phyloP scores from a whole-genome alignment of 345 rosid genomes.

The Angophora floribunda region DNA sequence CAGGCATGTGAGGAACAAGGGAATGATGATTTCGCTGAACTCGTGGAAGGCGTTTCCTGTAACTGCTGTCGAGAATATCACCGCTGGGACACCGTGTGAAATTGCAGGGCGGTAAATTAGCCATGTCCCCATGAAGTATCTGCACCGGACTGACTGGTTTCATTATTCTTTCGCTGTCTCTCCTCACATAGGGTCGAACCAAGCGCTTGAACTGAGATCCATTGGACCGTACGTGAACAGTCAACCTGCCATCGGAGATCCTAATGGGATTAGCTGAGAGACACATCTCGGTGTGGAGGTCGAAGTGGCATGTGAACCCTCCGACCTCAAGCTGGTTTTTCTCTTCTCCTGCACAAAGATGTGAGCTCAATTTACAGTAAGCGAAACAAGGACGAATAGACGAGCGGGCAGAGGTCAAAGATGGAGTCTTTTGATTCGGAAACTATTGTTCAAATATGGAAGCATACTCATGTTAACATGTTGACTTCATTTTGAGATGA shows the following conservation, averaged over 20 bases:
- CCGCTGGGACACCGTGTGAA: conserved; percentile 13
- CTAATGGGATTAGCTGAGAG: conserved; percentile 10
- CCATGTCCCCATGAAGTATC: conserved; percentile 4
- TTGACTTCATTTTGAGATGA: neutral
- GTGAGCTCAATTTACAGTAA: neutral
- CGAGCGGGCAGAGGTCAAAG: neutral
- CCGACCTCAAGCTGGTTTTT: neutral
- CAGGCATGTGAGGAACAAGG: conserved; percentile 29
- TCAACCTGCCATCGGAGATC: conserved; percentile 4
- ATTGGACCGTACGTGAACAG: conserved; percentile 6
- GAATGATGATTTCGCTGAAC: conserved; percentile 29
- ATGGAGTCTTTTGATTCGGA: neutral
- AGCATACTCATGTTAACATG: neutral
- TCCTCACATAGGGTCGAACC: conserved; percentile 15
- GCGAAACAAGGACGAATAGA: neutral
- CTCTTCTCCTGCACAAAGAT: conserved; percentile 13
- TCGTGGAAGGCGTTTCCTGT: conserved; percentile 29
- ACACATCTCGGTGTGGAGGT: conserved; percentile 11
- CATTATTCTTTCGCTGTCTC: conserved; percentile 6
- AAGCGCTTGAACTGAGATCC: neutral
- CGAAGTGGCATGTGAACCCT: conserved; percentile 20
- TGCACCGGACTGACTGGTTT: conserved; percentile 1
- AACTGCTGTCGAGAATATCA: conserved; percentile 28
- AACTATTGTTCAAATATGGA: neutral
- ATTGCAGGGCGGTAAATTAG: conserved; percentile 4